Evolutionary conservation across 2,329 filamentous ascomycete species (phyloP).

Genomic region (Hypoxylon sp.): DNA sequence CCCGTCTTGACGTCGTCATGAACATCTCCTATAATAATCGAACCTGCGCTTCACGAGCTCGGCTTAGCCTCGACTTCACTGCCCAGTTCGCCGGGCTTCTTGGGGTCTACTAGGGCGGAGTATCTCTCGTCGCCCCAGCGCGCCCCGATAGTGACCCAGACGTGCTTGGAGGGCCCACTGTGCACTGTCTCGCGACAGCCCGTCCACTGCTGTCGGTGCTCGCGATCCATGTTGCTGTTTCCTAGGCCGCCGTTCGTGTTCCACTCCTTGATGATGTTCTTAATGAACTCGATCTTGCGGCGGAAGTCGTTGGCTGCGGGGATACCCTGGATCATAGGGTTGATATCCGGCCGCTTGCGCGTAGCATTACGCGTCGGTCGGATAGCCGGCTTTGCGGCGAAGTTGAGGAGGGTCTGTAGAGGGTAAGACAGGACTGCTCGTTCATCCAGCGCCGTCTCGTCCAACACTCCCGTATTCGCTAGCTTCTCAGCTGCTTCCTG

Average conservation of each 20-base stretch:
- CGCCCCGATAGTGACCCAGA: slow-evolving; percentile 78
- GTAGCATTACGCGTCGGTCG: slow-evolving; percentile 62
- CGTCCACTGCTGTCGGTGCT: slow-evolving; percentile 70
- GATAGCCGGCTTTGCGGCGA: slow-evolving; percentile 64
- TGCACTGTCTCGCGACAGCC: slow-evolving; percentile 70
- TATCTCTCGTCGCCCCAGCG: slow-evolving; percentile 70
- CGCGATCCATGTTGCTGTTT: slow-evolving; percentile 71
- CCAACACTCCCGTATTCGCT: slow-evolving; percentile 74
- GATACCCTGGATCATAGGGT: slow-evolving; percentile 72
- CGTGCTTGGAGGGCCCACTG: slow-evolving; percentile 71
- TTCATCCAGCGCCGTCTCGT: slow-evolving; percentile 77
- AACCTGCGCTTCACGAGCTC: slow-evolving; percentile 25
- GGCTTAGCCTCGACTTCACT: slow-evolving; percentile 65
- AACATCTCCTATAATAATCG: slow-evolving; percentile 4
- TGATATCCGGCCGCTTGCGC: slow-evolving; percentile 72
- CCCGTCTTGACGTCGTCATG: slow-evolving; percentile 4
- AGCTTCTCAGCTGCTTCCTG: slow-evolving; percentile 78
- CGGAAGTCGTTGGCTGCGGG: slow-evolving; percentile 81
- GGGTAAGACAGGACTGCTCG: slow-evolving; percentile 80
- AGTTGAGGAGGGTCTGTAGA: slow-evolving; percentile 80
- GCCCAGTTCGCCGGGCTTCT: slow-evolving; percentile 67
- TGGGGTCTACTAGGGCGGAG: slow-evolving; percentile 69
- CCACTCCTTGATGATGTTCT: slow-evolving; percentile 79
- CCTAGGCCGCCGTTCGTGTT: slow-evolving; percentile 78
- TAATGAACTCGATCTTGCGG: slow-evolving; percentile 81